phyloP scores from a whole-genome alignment of 1,139 yeast genomes.

The Zhuliangozyma blackwelliae region DNA sequence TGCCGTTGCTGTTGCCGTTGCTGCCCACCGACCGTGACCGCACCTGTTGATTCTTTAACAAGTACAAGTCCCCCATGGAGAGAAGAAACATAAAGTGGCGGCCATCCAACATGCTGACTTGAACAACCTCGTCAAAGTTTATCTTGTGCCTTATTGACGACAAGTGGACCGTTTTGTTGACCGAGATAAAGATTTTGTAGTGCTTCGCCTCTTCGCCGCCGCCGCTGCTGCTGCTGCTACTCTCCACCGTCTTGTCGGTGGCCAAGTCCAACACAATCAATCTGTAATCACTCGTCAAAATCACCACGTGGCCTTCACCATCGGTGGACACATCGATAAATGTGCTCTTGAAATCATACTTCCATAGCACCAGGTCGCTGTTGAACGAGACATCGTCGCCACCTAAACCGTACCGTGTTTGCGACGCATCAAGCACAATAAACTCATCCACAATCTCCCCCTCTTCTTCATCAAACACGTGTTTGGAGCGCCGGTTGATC shows the following conservation, averaged over 20 bases:
- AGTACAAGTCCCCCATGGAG: constrained; percentile 35
- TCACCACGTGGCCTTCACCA: constrained; percentile 16
- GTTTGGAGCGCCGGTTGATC: constrained; percentile 26
- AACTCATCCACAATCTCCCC: constrained; percentile 33
- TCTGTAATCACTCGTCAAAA: constrained; percentile 29
- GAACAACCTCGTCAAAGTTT: constrained; percentile 19
- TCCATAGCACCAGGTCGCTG: constrained; percentile 40
- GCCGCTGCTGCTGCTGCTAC: constrained; percentile 1
- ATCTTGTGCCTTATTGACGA: constrained; percentile 27
- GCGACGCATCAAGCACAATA: constrained; percentile 30
- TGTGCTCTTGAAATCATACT: constrained; percentile 30
- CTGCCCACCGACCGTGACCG: constrained; percentile 4
- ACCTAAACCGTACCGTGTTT: constrained; percentile 33
- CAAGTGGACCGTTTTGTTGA: constrained; percentile 35
- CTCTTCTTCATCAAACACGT: constrained; percentile 12
- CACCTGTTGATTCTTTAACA: constrained; percentile 28
- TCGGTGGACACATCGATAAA: constrained; percentile 23
- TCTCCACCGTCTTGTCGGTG: constrained; percentile 6
- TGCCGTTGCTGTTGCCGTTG: background rate
- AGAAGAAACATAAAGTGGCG: constrained; percentile 35
- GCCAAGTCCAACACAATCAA: constrained; percentile 29
- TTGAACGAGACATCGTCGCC: constrained; percentile 32
- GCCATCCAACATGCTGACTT: constrained; percentile 25
- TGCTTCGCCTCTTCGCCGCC: constrained; percentile 9
- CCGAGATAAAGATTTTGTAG: constrained; percentile 28